Evolutionary conservation across 176 grass and related monocot genomes (phyloP), one percentile per base, ranked within the genome.

Genomic region (Lolium perenne): DNA sequence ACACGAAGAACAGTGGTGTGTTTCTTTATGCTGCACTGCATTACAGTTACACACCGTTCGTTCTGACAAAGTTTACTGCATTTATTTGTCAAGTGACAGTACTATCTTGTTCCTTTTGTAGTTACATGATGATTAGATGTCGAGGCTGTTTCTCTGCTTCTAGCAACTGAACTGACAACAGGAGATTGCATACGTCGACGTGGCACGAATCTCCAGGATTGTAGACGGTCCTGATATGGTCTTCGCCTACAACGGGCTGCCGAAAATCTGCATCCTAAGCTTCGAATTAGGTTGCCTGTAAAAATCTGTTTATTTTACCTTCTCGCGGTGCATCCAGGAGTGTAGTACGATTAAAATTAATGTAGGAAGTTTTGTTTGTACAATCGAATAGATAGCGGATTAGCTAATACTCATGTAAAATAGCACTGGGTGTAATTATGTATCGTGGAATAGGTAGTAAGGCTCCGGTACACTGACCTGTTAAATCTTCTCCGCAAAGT

Each of bases 321-420:
- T 32, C 2, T 26, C 2, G 12, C 16, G 3, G 16, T 69, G n/a
- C 43, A 47, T 48, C 77, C 62, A 17, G 72, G 72, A 16, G 58
- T 40, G 17, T 53, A 29, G 29, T 10, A 58, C 20, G 72, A 53
- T 76, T 51, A 56, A 66, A 66, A 58, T 49, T n/a, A 26, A 46
- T 50, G 26, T 68, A 87, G 79, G 38, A 82, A 68, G 26, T 88
- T 82, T 88, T 83, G 80, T 23, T 67, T 76, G 54, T 62, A 77
- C 58, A 59, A 58, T 59, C 1, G 18, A 55, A 16, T 64, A 55
- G 35, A 59, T 40, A 74, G 17, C 59, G 38, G 12, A 68, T 47
- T 86, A 82, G 78, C 46, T 81, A 55, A 55, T 75, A 62, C 66
- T 48, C 16, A 66, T 81, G 79, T 66, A 81, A 66, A 66, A 81